phyloP scores from a whole-genome alignment of 768 basidiomycete genomes.

The Mycena kentingensis region DNA sequence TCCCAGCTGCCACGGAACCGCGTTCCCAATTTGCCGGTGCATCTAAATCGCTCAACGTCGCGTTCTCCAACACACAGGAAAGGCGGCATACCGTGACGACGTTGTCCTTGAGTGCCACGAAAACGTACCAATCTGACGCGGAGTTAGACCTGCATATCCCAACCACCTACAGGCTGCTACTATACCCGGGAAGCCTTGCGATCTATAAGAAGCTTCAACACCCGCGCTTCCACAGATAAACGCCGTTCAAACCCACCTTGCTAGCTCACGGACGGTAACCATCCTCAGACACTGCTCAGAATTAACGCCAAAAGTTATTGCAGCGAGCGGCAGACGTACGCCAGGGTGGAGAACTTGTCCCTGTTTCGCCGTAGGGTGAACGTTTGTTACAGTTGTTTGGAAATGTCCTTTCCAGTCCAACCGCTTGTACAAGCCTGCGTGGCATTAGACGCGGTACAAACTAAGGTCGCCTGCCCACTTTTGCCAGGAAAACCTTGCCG shows the following conservation, averaged over 20 bases:
- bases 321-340: constrained; percentile 41
- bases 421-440: constrained; percentile 54
- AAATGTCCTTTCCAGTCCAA: constrained; percentile 59
- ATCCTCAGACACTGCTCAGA: constrained; percentile 62
- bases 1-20: constrained; percentile 69
- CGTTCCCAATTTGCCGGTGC: constrained; percentile 81
- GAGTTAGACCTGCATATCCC: constrained; percentile 56
- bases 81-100: constrained; percentile 58
- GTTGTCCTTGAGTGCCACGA: constrained; percentile 51
- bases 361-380: constrained; percentile 80
- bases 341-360: constrained; percentile 66
- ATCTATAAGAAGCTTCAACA: constrained; percentile 23
- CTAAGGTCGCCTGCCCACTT: constrained; percentile 12
- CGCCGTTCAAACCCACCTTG: constrained; percentile 29
- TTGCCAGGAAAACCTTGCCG: constrained; percentile 53
- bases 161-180: constrained; percentile 44
- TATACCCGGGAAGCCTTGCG: constrained; percentile 69
- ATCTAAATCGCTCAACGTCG: constrained; percentile 45
- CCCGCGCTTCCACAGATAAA: not conserved
- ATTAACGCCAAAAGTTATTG: not conserved
- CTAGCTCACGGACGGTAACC: constrained; percentile 74
- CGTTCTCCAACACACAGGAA: not conserved
- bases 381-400: constrained; percentile 75
- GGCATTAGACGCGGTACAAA: not conserved
- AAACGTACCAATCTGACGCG: constrained; percentile 58